Base-by-base conservation (phyloP, 2,329 filamentous ascomycete species). In the Tolypocladium capitatum region DNA sequence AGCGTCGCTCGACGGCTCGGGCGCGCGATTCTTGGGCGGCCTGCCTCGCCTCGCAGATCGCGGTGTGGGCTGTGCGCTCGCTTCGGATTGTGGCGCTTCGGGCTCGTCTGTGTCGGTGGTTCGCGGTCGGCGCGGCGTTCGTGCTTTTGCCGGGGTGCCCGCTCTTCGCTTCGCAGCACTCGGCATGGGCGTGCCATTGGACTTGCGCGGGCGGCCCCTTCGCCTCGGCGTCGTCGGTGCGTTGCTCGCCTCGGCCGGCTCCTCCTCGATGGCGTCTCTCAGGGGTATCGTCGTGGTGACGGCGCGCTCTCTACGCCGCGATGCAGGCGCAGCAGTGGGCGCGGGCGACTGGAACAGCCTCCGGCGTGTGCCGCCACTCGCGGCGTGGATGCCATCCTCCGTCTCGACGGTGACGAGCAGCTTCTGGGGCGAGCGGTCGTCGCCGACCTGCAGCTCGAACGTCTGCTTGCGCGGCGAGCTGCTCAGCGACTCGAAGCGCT, bases 361-460 rank as follows among this genome's bases (percentile, higher is more conserved):
- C 34, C 70, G 63, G 49, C 65, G 61, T 47, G 63, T 54, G 54
- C 60, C 57, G 52, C 56, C 49, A 59, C 59, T 44, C 49, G 63
- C 53, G 56, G 63, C 52, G 36, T 65, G 63, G 46, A 62, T 55
- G 46, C 63, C 27, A 28, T 30, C 48, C n/a, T 52, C 46, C 35
- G 47, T 45, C 58, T 80, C 75, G 46, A 78, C 74, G 10, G 76
- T 79, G 46, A 78, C 74, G 41, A 69, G 64, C 40, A 80, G 65
- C 49, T 67, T 70, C 58, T 78, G 73, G 3, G 75, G 74, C 43
- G 73, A 68, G 42, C 58, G 59, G 34, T 67, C 65, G 53, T 73
- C 64, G 43, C 75, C 75, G 27, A 76, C 73, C 52, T 78, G 73
- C 32, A 79, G 69, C 59, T 77, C 71, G 52, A 78, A 78, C 41